Base-by-base conservation (phyloP, 352 stramenopile species). In the Globisporangium recalcitrans region DNA sequence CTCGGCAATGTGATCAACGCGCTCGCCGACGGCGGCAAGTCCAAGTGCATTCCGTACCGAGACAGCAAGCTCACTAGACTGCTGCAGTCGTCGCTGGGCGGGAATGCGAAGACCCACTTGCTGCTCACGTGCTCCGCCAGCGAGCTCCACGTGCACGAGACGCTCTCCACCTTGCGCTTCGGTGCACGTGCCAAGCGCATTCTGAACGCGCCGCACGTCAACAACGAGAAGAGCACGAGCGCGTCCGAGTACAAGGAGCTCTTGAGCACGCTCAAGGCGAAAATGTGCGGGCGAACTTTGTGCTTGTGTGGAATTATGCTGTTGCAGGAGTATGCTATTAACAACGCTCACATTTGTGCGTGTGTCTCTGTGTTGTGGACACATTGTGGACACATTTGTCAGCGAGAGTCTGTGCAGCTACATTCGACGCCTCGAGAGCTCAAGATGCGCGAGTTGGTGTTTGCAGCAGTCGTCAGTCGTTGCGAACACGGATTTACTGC, bases 21-120 rank as follows among this genome's bases (percentile, higher is more conserved):
- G 8, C 62, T 92, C 31, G 83, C 71, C 0, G 65, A 78, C 29
- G 72, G 65, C 29, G 72, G 65, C 14, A 81, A 71, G 27, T 36
- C 60, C 11, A 71, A 67, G 40, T 73, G 85, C 58, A 40, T 90
- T 40, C 89, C 90, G 19, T 97, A 95, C 57, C 68, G 90, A 32
- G 90, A 96, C 70, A 94, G 81, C 40, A 97, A 97, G 57, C 72
- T 97, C 36, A 97, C 90, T 10, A 80, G 88, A 10, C 67, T 97
- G 60, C 61, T 97, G 53, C 90, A 97, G 66, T 75, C 79, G 11
- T 95, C 85, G 0, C 70, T 97, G 0, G 91, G 85, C 5, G 92
- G 88, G 10, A 97, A 96, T 63, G 84, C 86, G 24, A 91, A 91
- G 57, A 97, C 88, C 21, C 77, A 96, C 51, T 74, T 97, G 65